phyloP scores from a whole-genome alignment of 495 filamentous ascomycete genomes.

The Friedmanniomyces simplex region DNA sequence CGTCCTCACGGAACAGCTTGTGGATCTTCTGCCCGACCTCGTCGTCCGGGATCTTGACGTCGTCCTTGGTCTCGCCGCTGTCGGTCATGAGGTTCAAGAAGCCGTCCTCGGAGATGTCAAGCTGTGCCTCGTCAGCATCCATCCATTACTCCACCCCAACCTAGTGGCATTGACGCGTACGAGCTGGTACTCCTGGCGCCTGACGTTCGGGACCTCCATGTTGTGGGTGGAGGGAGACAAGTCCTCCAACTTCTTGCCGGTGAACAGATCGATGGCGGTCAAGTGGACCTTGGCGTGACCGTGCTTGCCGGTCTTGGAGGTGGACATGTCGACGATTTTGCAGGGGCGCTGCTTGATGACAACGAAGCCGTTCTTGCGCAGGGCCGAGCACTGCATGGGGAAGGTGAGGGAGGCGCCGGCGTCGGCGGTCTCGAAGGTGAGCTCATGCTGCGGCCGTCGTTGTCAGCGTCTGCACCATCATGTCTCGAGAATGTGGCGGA shows the following conservation, averaged over 20 bases:
- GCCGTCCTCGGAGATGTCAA: constrained; percentile 79
- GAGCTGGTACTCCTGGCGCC: constrained; percentile 81
- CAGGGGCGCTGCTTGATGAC: constrained; percentile 96
- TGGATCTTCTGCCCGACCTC: constrained; percentile 74
- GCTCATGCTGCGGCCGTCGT: constrained; percentile 54
- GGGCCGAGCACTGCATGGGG: constrained; percentile 98
- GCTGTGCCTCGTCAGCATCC: constrained; percentile 36
- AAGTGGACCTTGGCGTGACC: constrained; percentile 99
- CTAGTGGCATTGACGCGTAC: constrained; percentile 45
- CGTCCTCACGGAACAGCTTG: constrained; percentile 62
- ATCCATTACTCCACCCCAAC: not conserved
- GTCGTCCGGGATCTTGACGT: constrained; percentile 85
- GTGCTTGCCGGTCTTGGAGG: constrained; percentile 99
- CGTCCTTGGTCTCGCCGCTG: constrained; percentile 75
- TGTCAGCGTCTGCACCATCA: not conserved
- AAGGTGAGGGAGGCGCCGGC: constrained; percentile 87
- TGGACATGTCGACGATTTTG: constrained; percentile 99
- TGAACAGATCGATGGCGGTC: constrained; percentile 97
- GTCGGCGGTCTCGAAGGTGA: constrained; percentile 84
- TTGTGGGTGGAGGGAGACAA: constrained; percentile 99
- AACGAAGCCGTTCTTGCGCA: constrained; percentile 97
- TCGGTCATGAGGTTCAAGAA: constrained; percentile 83
- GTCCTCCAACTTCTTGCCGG: constrained; percentile 97
- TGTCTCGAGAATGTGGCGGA: not conserved
- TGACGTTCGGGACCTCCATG: constrained; percentile 97